These are phyloP conservation scores for Chlorella sp. DNA, from an alignment of 139 green algal species.

Conservation along the genomic window DNA sequence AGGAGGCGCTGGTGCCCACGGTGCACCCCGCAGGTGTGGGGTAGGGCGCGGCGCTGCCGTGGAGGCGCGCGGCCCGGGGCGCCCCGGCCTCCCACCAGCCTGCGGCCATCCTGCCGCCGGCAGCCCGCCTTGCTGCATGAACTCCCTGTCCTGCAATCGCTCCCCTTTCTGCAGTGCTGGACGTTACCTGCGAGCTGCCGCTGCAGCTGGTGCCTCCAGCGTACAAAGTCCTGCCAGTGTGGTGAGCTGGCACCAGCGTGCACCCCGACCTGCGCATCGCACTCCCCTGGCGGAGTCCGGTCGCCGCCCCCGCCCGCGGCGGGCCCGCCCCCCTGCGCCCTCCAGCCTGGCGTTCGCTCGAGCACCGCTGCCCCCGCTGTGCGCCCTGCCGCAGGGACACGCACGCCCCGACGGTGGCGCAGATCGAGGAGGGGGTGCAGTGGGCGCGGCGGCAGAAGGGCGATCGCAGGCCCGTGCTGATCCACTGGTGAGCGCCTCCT, in stretches of 20 bases:
- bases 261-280: constrained; percentile 64
- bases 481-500: too few species aligned
- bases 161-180: constrained; percentile 65
- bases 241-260: too few species aligned
- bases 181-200: constrained; percentile 75
- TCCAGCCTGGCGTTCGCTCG: too few species aligned
- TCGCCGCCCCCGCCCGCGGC: too few species aligned
- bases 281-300: too few species aligned
- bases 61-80: too few species aligned
- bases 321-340: too few species aligned
- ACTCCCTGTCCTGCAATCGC: too few species aligned
- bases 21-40: constrained; percentile 29
- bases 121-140: constrained; percentile 38
- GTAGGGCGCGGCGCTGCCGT: too few species aligned
- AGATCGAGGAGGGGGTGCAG: constrained; percentile 59
- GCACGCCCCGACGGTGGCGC: constrained; percentile 37
- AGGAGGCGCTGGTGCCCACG: constrained; percentile 43
- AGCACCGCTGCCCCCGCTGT: too few species aligned
- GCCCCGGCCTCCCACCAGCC: too few species aligned
- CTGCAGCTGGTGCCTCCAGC: constrained; percentile 39
- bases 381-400: too few species aligned
- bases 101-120: not conserved
- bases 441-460: constrained; percentile 46
- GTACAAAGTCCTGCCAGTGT: constrained; percentile 59
- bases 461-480: constrained; percentile 42